Base-by-base conservation (phyloP, 208 protist genomes). In the Trypanosoma theileri region DNA sequence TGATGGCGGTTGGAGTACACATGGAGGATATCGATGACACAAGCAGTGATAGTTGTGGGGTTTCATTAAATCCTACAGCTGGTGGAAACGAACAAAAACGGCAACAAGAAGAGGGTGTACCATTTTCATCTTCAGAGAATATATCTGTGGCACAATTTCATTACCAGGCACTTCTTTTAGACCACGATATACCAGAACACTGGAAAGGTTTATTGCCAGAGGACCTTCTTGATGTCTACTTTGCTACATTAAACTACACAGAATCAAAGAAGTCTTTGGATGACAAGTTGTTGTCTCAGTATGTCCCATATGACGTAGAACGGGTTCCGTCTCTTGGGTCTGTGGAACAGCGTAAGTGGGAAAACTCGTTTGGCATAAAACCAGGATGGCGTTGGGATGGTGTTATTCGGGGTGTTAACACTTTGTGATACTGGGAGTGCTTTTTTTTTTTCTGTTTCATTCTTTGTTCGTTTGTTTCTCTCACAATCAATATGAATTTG, bases 301-400 rank as follows among this genome's bases (percentile, higher is more conserved):
- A 96, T 42, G 41, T 81, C n/a, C 81, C 85, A 1, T 79, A 73
- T 40, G 54, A 58, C 21, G 17, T 42, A 42, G 31, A 63, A 41
- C 16, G 42, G 4, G 44, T 58, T 40, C 66, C 50, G 42, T 59
- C 66, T 42, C 53, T 75, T 22, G 40, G 4, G 1, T n/a, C 53
- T 48, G 9, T 19, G 21, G 46, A 51, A 13, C 50, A 67, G 14
- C 57, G 51, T 21, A 53, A 42, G 16, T 73, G 46, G 59, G 61
- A 66, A 48, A 86, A 81, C 62, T 40, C 61, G 12, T 77, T 75
- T 69, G 69, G 74, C 14, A 75, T 86, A 22, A 48, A 59, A 2
- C 86, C 91, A 7, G 88, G 91, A 0, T 91, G 88, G 75, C 85
- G 91, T 4, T 96, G 91, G 88, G 91, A 96, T 56, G 91, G 91